These are phyloP conservation scores for Agapanthus africanus DNA, from an alignment of 106 monocot genomes.

Conservation along the genomic window DNA sequence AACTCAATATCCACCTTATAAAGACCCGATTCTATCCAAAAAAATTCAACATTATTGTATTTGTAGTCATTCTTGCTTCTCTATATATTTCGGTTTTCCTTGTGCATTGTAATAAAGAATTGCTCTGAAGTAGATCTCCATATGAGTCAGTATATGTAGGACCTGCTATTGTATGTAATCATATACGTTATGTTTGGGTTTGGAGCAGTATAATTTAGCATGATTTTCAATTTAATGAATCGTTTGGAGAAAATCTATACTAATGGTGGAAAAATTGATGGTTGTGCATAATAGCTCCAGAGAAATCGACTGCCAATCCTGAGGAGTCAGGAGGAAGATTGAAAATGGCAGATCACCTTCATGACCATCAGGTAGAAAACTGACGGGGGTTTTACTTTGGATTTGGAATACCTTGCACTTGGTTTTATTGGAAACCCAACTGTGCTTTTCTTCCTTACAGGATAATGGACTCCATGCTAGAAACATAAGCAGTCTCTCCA, in stretches of 20 bases:
- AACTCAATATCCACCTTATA: no score
- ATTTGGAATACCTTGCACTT: no score
- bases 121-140: not conserved
- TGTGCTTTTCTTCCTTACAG: conserved; percentile 26
- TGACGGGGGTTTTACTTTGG: not conserved
- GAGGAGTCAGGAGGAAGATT: conserved; percentile 18
- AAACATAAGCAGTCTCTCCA: conserved; percentile 64
- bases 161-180: not conserved
- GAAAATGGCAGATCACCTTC: conserved; percentile 24
- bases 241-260: not conserved
- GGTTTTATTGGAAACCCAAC: not conserved
- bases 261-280: not conserved
- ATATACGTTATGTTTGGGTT: not conserved
- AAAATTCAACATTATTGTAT: no score
- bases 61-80: no score
- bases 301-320: conserved; percentile 8
- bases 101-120: no score
- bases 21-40: no score
- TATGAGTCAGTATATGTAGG: not conserved
- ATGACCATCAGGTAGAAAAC: conserved; percentile 30
- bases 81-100: no score
- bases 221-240: not conserved
- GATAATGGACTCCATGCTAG: conserved; percentile 55
- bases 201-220: not conserved
- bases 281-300: conserved; percentile 3